Evolutionary conservation across 805 yeast species (phyloP).

Genomic region (Metschnikowia henanensis): DNA sequence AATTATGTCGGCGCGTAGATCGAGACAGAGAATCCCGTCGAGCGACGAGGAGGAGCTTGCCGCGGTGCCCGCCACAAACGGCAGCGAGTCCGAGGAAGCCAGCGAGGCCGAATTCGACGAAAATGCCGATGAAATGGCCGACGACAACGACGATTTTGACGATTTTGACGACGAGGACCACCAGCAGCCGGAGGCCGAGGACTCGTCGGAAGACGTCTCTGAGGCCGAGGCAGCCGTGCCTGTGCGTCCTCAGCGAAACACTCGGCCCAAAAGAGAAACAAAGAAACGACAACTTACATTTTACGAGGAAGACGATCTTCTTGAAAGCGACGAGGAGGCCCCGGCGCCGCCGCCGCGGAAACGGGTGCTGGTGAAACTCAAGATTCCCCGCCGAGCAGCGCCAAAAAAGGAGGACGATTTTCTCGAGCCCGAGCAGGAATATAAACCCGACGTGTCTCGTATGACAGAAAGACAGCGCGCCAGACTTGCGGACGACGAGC

Average conservation of each 20-base stretch:
- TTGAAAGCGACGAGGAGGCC: conserved; percentile 28
- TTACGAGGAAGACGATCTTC: conserved; percentile 37
- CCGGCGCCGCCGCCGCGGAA: conserved; percentile 19
- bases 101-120: conserved; percentile 16
- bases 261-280: conserved; percentile 24
- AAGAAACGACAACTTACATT: conserved; percentile 39
- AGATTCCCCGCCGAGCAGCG: conserved; percentile 14
- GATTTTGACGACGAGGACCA: conserved; percentile 11
- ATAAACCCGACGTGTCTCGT: conserved; percentile 46
- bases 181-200: conserved; percentile 8
- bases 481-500: conserved; percentile 37
- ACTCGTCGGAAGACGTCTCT: conserved; percentile 10
- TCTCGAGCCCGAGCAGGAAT: conserved; percentile 45
- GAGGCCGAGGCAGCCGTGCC: conserved; percentile 12
- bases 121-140: conserved; percentile 10
- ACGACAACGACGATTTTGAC: conserved; percentile 6
- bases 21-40: conserved; percentile 5
- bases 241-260: conserved; percentile 12
- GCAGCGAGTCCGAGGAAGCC: conserved; percentile 18
- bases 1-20: conserved; percentile 10
- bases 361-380: conserved; percentile 15
- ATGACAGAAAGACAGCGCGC: conserved; percentile 61
- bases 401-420: conserved; percentile 17
- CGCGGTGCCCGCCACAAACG: conserved; percentile 2
- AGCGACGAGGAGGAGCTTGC: conserved; percentile 20